phyloP scores from a whole-genome alignment of 1,284 basidiomycete species.

The Gymnopus androsaceus region DNA sequence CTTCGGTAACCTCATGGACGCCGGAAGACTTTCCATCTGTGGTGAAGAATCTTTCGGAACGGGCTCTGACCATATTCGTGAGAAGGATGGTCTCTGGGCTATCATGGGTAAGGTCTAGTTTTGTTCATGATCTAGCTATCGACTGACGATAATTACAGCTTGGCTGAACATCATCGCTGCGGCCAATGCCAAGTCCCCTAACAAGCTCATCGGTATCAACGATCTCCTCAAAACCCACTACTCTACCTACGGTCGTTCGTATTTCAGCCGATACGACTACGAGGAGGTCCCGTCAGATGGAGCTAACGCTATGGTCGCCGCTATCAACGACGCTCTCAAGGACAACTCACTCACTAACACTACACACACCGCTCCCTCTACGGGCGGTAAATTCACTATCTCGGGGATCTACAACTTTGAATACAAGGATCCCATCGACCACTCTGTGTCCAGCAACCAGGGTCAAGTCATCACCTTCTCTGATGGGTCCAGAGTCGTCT shows the following conservation, averaged over 20 bases:
- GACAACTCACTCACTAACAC: constrained; percentile 68
- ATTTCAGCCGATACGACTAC: constrained; percentile 99
- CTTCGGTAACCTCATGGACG: constrained; percentile 99
- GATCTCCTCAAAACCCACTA: constrained; percentile 89
- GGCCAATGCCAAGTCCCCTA: constrained; percentile 82
- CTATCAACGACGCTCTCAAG: constrained; percentile 75
- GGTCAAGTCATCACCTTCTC: constrained; percentile 91
- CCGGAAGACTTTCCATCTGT: constrained; percentile 94
- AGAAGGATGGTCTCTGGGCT: constrained; percentile 99
- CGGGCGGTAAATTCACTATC: constrained; percentile 78
- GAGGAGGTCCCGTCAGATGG: constrained; percentile 94
- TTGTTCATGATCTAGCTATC: background rate
- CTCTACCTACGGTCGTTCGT: constrained; percentile 91
- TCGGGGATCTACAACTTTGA: constrained; percentile 84
- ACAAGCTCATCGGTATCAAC: constrained; percentile 81
- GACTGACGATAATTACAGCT: constrained; percentile 48
- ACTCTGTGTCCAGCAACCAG: constrained; percentile 92
- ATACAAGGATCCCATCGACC: constrained; percentile 98
- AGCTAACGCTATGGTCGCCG: constrained; percentile 83
- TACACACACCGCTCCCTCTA: constrained; percentile 65
- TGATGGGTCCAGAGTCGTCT: constrained; percentile 93
- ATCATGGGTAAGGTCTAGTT: constrained; percentile 67
- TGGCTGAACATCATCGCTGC: constrained; percentile 98
- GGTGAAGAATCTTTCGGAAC: constrained; percentile 99
- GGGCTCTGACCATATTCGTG: constrained; percentile 98